Evolutionary conservation across 2,329 filamentous ascomycete genomes (phyloP).

Genomic region (Fusarium falciforme): DNA sequence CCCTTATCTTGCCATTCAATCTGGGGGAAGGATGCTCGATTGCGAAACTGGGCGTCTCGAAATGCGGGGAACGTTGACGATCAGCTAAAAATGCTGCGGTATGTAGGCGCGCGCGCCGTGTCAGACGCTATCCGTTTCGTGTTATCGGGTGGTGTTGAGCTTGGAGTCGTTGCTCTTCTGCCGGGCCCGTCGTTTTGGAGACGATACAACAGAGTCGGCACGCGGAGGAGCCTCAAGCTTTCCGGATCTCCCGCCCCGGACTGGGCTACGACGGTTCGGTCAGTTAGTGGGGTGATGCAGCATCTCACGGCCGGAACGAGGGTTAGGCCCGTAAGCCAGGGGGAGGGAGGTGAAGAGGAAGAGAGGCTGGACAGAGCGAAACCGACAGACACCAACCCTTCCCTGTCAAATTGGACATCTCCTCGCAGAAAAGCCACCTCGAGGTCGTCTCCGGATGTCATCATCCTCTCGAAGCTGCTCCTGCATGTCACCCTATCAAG

Average conservation of each 20-base stretch:
- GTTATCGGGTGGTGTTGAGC: constrained; percentile 5
- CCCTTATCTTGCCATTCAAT: background rate
- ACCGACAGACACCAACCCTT: background rate
- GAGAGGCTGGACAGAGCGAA: constrained; percentile 2
- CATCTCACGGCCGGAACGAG: constrained; percentile 24
- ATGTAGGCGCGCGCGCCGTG: background rate
- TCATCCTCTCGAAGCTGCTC: constrained; percentile 5
- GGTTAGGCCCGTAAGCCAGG: background rate
- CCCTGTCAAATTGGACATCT: background rate
- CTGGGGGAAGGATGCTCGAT: background rate
- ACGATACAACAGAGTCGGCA: background rate
- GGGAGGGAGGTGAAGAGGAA: background rate
- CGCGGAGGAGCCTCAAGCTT: constrained; percentile 31
- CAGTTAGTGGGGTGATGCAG: constrained; percentile 29
- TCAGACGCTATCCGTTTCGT: constrained; percentile 22
- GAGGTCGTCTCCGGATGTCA: constrained; percentile 16
- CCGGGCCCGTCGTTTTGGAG: background rate
- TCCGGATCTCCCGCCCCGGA: constrained; percentile 42
- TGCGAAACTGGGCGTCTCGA: constrained; percentile 24
- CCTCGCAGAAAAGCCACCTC: background rate
- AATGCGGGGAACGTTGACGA: constrained; percentile 25
- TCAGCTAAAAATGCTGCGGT: background rate
- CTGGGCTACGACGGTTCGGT: background rate
- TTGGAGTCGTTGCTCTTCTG: background rate
- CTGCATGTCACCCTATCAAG: background rate